A percentile compares a stretch with the other conserved stretches of the same genome.
phyloP scores from a whole-genome alignment of 75 land plant species.

The Adiantum capillusveneris region DNA sequence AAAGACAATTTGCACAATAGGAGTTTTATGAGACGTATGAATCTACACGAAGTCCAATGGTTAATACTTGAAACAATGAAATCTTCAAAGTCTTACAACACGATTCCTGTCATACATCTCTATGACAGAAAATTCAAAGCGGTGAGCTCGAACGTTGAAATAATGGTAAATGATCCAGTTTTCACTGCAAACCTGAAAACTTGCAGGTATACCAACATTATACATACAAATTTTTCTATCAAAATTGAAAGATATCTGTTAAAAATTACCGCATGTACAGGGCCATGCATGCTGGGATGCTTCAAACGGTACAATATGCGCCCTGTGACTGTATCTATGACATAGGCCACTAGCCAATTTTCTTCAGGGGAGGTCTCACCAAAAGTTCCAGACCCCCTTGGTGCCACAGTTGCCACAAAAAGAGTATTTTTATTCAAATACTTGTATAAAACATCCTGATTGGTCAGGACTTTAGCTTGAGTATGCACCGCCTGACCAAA shows the following conservation, averaged over 20 bases:
- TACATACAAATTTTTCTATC: too few relatives aligned
- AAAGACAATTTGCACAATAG: not conserved
- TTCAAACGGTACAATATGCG: conserved; percentile 77
- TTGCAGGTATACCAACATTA: too few relatives aligned
- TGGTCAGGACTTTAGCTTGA: conserved; percentile 78
- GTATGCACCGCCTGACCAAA: conserved; percentile 77
- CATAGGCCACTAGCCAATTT: conserved; percentile 69
- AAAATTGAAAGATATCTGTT: too few relatives aligned
- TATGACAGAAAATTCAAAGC: conserved; percentile 93
- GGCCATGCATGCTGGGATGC: conserved; percentile 83
- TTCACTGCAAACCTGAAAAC: conserved; percentile 79
- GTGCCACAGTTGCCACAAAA: conserved; percentile 90
- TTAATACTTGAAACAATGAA: too few relatives aligned
- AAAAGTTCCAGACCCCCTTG: conserved; percentile 58
- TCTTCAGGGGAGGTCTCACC: conserved; percentile 82
- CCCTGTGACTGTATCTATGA: conserved; percentile 90
- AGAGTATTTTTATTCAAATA: conserved; percentile 79
- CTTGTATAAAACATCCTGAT: conserved; percentile 89
- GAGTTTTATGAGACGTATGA: not conserved
- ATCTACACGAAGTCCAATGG: too few relatives aligned
- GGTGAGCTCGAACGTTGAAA: conserved; percentile 84
- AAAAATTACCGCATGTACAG: conserved; percentile 82
- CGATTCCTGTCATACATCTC: conserved; percentile 94
- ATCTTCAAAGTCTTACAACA: conserved; percentile 34
- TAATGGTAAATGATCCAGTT: conserved; percentile 99